phyloP scores from a whole-genome alignment of 345 rosid genomes.

The Luvunga scandens region DNA sequence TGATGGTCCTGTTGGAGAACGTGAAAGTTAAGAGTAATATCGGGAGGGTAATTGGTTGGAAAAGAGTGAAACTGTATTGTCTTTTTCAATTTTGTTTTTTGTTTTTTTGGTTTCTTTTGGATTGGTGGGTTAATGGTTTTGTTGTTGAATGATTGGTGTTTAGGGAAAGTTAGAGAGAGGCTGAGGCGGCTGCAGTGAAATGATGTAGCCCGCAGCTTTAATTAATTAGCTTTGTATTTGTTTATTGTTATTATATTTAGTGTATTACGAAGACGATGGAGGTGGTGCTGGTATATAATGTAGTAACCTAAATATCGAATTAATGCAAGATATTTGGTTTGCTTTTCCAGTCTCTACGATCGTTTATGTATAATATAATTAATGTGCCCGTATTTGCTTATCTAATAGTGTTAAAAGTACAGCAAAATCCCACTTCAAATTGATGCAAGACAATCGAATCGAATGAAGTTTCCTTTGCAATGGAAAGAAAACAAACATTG shows the following conservation, averaged over 20 bases:
- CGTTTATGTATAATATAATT: no score
- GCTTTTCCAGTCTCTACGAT: background rate
- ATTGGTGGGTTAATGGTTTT: slow-evolving; percentile 7
- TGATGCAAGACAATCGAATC: background rate
- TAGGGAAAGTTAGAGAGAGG: slow-evolving; percentile 1
- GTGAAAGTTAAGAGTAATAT: background rate
- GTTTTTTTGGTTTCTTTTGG: background rate
- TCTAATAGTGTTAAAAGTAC: background rate
- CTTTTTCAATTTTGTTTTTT: background rate
- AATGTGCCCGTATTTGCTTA: background rate
- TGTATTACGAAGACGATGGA: background rate
- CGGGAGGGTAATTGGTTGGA: background rate
- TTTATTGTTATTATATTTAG: background rate
- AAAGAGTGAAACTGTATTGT: background rate
- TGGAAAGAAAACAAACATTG: no score
- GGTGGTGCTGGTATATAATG: background rate
- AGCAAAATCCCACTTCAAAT: no score
- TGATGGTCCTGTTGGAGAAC: background rate
- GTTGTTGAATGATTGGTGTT: slow-evolving; percentile 1
- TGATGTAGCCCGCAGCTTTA: slow-evolving; percentile 34
- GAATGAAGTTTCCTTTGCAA: background rate
- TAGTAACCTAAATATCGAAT: background rate
- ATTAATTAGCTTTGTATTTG: background rate
- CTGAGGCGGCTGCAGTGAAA: slow-evolving; percentile 28
- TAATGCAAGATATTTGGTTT: slow-evolving; percentile 6